Base-by-base conservation (phyloP, 2,329 filamentous ascomycete species). In the Phyllosticta citriasiana region DNA sequence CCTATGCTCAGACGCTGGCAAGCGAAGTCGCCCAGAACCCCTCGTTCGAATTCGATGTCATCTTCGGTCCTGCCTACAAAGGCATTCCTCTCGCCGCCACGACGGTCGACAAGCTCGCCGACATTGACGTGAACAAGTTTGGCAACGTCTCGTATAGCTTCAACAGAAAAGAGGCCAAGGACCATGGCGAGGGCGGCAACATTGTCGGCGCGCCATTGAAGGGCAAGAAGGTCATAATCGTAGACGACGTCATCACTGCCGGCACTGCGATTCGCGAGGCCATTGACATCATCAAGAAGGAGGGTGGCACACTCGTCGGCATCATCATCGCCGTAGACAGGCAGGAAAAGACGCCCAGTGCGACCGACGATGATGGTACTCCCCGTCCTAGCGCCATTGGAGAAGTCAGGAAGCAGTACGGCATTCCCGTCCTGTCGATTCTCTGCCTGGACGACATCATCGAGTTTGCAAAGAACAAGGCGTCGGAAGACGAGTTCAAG, bases 31-130 rank as follows among this genome's bases (percentile, higher is more conserved):
- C 69, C 1, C 54, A 71, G 14, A 64, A 78, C 68, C 59, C 56
- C 56, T 71, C 75, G n/a, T 82, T 82, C 65, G 76, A 79, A 65
- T 84, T 95, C 74, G 93, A 97, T 73, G 83, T 97, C 68, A 81
- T 97, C 70, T 97, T 97, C 75, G 92, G 84, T 16, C 93, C 94
- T 2, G 93, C 94, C 9, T 99, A 97, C 82, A 99, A 97, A 79
- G 94, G 94, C 53, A 96, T 97, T 66, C 91, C 92, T 1, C 84
- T 97, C n/a, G 88, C 89, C 53, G 86, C 88, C 16, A 83, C 89
- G 2, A 87, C 91, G 16, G 82, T 87, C 47, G 84, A 89, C 71
- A 88, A 91, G 73, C 83, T 97, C 12, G 83, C 84, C 59, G 82
- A 86, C 69, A 77, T 91, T 10, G 85, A 90, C 64, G 78, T 83